Conservation (phyloP, 257 asterid species). For the Solanum boliviense region DNA sequence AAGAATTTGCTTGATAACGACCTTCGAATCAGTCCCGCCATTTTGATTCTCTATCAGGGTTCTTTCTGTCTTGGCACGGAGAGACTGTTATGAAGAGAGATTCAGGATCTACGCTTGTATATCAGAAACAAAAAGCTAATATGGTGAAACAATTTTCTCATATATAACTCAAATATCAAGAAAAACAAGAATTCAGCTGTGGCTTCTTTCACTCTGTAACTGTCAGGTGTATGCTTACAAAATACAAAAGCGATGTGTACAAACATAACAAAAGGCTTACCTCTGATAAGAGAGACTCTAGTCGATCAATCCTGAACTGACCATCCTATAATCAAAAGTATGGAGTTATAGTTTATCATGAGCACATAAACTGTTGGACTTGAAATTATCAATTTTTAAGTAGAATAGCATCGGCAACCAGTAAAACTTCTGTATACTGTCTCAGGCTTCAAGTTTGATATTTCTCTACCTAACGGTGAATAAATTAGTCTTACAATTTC, state of each 20-base stretch:
- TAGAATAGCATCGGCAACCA: background rate
- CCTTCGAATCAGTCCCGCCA: conserved; percentile 37
- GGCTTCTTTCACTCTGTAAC: background rate
- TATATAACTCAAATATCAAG: background rate
- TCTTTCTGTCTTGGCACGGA: conserved; percentile 73
- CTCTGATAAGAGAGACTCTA: conserved; percentile 89
- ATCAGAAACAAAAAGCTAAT: conserved; percentile 1
- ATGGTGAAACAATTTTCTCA: background rate
- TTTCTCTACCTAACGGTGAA: background rate
- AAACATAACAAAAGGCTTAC: conserved; percentile 23
- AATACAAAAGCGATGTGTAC: background rate
- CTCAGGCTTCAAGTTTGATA: background rate
- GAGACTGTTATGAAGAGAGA: conserved; percentile 44
- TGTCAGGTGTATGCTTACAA: background rate
- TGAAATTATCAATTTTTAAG: background rate
- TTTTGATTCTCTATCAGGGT: conserved; percentile 32
- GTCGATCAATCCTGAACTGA: conserved; percentile 82
- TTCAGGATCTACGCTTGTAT: conserved; percentile 1
- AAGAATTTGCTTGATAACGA: conserved; percentile 50
- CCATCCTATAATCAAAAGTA: conserved; percentile 54
- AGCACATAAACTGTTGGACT: background rate
- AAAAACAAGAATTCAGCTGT: background rate
- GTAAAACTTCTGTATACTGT: background rate
- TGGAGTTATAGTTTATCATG: conserved; percentile 17
- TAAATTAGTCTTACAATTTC: background rate